A percentile compares a stretch with the other conserved stretches of the same genome.
Evolutionary conservation across 2,329 filamentous ascomycete genomes (phyloP).

Genomic region (Emmonsia crescens): DNA sequence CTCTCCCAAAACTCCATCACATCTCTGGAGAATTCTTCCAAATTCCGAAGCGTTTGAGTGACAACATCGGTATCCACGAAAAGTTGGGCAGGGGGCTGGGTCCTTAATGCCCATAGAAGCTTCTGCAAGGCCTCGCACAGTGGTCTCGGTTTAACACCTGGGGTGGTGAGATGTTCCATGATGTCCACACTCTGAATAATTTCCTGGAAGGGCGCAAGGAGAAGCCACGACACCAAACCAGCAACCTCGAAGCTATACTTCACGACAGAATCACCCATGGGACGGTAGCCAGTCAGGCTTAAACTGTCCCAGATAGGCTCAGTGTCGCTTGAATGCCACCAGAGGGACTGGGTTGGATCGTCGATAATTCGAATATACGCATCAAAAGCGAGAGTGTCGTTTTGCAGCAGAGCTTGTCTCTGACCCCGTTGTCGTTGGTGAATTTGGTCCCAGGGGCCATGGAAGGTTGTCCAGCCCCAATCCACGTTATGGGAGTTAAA

Average conservation of each 20-base stretch:
- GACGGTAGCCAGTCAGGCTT: constrained; percentile 46
- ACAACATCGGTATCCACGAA: constrained; percentile 34
- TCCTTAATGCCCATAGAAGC: constrained; percentile 41
- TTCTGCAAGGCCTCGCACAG: constrained; percentile 42
- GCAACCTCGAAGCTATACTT: constrained; percentile 41
- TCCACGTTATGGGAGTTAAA: constrained; percentile 49
- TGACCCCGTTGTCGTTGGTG: constrained; percentile 46
- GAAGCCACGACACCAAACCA: constrained; percentile 47
- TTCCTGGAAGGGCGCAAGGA: constrained; percentile 48
- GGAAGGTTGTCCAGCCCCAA: constrained; percentile 55
- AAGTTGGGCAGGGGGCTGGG: constrained; percentile 28
- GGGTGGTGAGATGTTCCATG: constrained; percentile 37
- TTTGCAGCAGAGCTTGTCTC: constrained; percentile 47
- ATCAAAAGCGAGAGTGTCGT: constrained; percentile 52
- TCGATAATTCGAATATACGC: constrained; percentile 51
- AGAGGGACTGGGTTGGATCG: constrained; percentile 50
- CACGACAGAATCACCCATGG: constrained; percentile 36
- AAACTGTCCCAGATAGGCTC: constrained; percentile 47
- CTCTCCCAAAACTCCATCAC: constrained; percentile 47
- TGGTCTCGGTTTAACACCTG: constrained; percentile 39
- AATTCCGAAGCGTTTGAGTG: constrained; percentile 30
- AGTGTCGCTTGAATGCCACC: constrained; percentile 47
- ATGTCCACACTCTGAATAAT: constrained; percentile 42
- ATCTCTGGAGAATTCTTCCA: constrained; percentile 39
- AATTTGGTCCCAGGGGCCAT: constrained; percentile 48